A percentile compares a stretch with the other conserved stretches of the same genome.
phyloP scores from a whole-genome alignment of 371 early-diverging fungal genomes.

The Apophysomyces variabilis region DNA sequence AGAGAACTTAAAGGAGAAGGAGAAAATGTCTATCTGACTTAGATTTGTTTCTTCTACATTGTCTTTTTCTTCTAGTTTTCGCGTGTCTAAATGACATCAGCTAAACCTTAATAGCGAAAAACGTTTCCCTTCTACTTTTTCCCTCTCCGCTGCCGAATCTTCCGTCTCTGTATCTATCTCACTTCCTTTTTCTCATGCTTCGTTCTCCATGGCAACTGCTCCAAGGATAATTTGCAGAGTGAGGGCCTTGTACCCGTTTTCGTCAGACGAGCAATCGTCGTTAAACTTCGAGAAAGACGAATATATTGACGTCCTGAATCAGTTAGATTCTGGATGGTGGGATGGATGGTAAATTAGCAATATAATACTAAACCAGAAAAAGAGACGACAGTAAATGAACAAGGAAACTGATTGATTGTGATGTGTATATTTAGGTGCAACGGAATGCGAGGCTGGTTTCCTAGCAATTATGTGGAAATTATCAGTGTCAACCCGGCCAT shows the following conservation, averaged over 20 bases:
- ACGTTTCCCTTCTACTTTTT: conserved; percentile 4
- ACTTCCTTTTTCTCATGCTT: conserved; percentile 14
- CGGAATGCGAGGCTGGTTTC: conserved; percentile 88
- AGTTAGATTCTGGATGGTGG: conserved; percentile 94
- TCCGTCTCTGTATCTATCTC: neutral
- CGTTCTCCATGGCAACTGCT: conserved; percentile 24
- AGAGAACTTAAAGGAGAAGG: neutral
- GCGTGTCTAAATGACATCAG: conserved; percentile 9
- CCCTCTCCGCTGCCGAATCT: conserved; percentile 8
- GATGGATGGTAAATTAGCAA: conserved; percentile 63
- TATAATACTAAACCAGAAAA: neutral
- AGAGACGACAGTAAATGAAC: neutral
- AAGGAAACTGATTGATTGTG: neutral
- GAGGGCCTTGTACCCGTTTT: conserved; percentile 78
- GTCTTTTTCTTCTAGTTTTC: conserved; percentile 17
- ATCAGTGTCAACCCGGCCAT: conserved; percentile 21
- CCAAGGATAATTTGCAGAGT: conserved; percentile 44
- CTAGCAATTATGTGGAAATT: conserved; percentile 81
- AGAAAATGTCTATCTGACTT: neutral
- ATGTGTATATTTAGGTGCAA: conserved; percentile 39
- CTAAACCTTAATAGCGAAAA: neutral
- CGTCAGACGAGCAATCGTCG: conserved; percentile 70
- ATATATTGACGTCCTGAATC: conserved; percentile 80
- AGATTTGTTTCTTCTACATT: neutral
- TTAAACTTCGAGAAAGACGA: conserved; percentile 84